Evolutionary conservation across 148 eudicot species (phyloP), one percentile per base, ranked within the genome.

Genomic region (Gaultheria prostrata): DNA sequence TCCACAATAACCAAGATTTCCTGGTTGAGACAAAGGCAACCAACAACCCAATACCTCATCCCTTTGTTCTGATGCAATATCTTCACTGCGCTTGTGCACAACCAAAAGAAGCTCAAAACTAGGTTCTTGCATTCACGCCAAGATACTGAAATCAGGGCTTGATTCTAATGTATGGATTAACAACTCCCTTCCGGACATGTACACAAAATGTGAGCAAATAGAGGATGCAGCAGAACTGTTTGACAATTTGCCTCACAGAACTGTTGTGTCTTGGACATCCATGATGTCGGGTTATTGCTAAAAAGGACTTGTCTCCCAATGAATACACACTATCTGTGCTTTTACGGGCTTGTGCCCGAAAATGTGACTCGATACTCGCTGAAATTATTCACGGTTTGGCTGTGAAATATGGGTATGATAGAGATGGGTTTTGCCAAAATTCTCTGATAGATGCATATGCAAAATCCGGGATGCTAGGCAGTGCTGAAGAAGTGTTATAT

Each of bases 221-320:
- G 59, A 77, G 1, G 46, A 78, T 83, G 89, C 84, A 10, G 20
- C 65, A 20, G 39, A 77, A 12, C 8, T 88, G 86, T 85, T 88
- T 49, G 89, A 85, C 33, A 20, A 69, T 10, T 85, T 85, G 87
- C 57, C 84, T 77, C 14, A 65, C 6, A 74, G 81, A 82, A 82
- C 84, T 32, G 63, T 79, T 49, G 87, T 76, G 24, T 84, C 89
- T 0, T 87, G 89, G 89, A 87, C 87, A 4, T 49, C 84, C 11
- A 78, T 85, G 74, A 79, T 87, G 74, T 80, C 77, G 77, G 78
- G 81, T 48, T 87, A 79, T 67, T 35, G 80, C 35, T 78, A 85
- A 33, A 65, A 63, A 18, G 83, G 80, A 35, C 26, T 26, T 3
- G 35, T 33, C 80, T 50, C 87, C 88, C 14, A 83, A 79, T 80